Conservation (phyloP, 2,329 filamentous ascomycete species). For the Penicillium rolfsii region DNA sequence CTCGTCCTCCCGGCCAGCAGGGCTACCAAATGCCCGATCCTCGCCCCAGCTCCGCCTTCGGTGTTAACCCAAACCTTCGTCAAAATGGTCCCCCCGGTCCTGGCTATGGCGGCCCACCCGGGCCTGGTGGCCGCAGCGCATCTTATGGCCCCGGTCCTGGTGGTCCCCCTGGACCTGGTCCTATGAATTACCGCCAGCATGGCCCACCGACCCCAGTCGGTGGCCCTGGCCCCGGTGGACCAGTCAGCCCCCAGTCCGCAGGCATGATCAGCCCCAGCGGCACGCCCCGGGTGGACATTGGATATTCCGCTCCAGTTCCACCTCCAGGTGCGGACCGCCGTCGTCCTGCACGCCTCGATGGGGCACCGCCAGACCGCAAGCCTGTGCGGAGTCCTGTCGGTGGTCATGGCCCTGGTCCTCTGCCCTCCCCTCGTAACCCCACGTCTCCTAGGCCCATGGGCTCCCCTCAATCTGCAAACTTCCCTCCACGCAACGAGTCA, state of each 20-base stretch:
- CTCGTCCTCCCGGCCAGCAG: slow-evolving; percentile 38
- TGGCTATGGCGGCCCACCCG: slow-evolving; percentile 34
- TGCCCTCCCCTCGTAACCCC: slow-evolving; percentile 22
- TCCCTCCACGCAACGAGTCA: slow-evolving; percentile 40
- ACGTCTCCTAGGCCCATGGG: slow-evolving; percentile 32
- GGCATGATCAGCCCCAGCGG: slow-evolving; percentile 34
- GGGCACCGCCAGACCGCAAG: slow-evolving; percentile 34
- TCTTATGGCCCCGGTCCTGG: slow-evolving; percentile 34
- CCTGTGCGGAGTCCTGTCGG: slow-evolving; percentile 38
- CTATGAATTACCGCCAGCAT: slow-evolving; percentile 41
- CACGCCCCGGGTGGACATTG: slow-evolving; percentile 49
- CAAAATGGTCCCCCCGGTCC: slow-evolving; percentile 40
- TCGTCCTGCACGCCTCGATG: slow-evolving; percentile 37
- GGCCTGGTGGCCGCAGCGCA: slow-evolving; percentile 30
- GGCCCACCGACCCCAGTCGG: slow-evolving; percentile 27
- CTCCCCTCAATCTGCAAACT: slow-evolving; percentile 38
- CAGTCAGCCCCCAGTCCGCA: slow-evolving; percentile 35
- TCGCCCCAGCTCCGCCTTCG: slow-evolving; percentile 52
- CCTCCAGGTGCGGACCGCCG: slow-evolving; percentile 38
- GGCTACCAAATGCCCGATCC: slow-evolving; percentile 43
- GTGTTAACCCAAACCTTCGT: slow-evolving; percentile 53
- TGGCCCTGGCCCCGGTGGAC: slow-evolving; percentile 29
- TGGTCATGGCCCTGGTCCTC: slow-evolving; percentile 26
- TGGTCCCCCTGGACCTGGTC: slow-evolving; percentile 11
- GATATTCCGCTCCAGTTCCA: slow-evolving; percentile 52